Evolutionary conservation across 83 land plant genomes (phyloP).

Genomic region (Isoetes engelmannii): DNA sequence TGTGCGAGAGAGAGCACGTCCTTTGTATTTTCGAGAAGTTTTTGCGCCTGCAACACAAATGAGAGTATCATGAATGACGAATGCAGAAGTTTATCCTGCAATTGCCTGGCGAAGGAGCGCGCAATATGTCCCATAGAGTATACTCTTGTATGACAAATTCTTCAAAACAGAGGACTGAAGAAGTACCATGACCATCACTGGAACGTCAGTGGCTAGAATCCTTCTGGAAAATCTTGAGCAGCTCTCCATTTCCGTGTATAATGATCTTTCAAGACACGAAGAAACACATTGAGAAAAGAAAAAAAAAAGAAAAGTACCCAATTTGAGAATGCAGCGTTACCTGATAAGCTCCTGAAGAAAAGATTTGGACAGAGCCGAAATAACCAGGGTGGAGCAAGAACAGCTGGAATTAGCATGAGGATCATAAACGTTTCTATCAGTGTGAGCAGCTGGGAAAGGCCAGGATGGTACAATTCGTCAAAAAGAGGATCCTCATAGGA

Average conservation of each 20-base stretch:
- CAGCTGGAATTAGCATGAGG: too few relatives aligned
- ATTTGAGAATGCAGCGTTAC: too few relatives aligned
- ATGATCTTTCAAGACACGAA: too few relatives aligned
- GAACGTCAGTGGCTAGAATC: slow-evolving; percentile 56
- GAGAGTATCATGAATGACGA: not conserved
- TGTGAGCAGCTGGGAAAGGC: too few relatives aligned
- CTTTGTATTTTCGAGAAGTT: slow-evolving; percentile 40
- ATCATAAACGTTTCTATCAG: too few relatives aligned
- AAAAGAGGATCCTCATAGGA: too few relatives aligned
- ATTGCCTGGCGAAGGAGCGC: not conserved
- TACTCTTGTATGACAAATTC: not conserved
- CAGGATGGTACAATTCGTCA: too few relatives aligned
- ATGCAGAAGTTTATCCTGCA: not conserved
- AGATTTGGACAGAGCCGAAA: too few relatives aligned
- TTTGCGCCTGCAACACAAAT: slow-evolving; percentile 53
- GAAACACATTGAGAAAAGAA: too few relatives aligned
- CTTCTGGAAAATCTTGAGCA: slow-evolving; percentile 48
- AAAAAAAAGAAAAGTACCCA: too few relatives aligned
- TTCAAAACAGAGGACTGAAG: not conserved
- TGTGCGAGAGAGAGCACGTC: slow-evolving; percentile 69
- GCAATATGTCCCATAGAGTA: not conserved
- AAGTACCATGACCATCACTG: slow-evolving; percentile 65
- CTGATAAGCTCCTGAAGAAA: too few relatives aligned
- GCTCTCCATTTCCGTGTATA: slow-evolving; percentile 30
- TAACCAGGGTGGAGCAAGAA: too few relatives aligned